phyloP scores from a whole-genome alignment of 2,329 filamentous ascomycete genomes.

The Oidium heveae region DNA sequence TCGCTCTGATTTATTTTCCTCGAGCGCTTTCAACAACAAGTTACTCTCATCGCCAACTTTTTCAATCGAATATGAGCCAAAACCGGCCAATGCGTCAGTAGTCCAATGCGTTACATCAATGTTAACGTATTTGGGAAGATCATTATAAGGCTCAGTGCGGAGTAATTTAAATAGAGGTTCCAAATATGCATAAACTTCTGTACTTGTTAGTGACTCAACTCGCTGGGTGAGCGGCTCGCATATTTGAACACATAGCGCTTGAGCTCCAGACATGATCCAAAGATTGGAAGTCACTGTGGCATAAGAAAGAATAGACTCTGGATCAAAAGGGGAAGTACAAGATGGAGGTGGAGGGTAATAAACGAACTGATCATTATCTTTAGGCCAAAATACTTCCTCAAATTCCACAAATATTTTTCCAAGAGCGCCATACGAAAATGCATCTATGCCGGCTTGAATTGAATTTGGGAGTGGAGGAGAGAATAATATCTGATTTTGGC shows the following conservation, averaged over 20 bases:
- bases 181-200: too few relatives aligned
- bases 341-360: conserved; percentile 17
- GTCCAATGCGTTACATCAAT: conserved; percentile 20
- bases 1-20: conserved; percentile 15
- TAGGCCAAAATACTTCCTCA: conserved; percentile 19
- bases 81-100: conserved; percentile 19
- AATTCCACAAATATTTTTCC: conserved; percentile 21
- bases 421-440: conserved; percentile 15
- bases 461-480: too few relatives aligned
- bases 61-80: conserved; percentile 19
- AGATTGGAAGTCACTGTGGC: too few relatives aligned
- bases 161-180: too few relatives aligned
- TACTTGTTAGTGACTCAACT: too few relatives aligned
- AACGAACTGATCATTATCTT: conserved; percentile 21
- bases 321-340: conserved; percentile 12
- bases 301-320: conserved; percentile 14
- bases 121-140: too few relatives aligned
- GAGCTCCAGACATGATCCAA: too few relatives aligned
- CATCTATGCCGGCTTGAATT: too few relatives aligned
- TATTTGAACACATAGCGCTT: too few relatives aligned
- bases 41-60: conserved; percentile 20
- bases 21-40: conserved; percentile 15
- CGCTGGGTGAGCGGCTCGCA: too few relatives aligned
- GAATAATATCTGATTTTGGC: too few relatives aligned
- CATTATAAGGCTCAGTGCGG: too few relatives aligned